Conservation (phyloP, 1,284 basidiomycete genomes). For the Ganoderma meredithae region DNA sequence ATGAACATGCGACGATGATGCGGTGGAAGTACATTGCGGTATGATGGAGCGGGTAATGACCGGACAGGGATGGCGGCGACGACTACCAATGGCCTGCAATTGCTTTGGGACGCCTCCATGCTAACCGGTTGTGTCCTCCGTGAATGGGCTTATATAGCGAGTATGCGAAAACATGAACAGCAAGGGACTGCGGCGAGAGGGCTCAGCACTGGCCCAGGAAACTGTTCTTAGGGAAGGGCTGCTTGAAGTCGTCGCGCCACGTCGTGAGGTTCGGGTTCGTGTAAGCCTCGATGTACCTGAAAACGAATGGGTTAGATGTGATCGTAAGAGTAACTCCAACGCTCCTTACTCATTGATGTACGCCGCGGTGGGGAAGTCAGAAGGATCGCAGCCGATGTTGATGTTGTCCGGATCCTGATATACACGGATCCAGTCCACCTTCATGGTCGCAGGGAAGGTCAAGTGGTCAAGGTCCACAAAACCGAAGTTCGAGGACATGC, state of each 20-base stretch:
- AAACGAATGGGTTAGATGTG: background rate
- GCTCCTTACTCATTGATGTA: slow-evolving; percentile 75
- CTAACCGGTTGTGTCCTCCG: background rate
- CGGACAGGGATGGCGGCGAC: slow-evolving; percentile 13
- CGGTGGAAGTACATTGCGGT: slow-evolving; percentile 10
- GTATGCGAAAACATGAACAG: slow-evolving; percentile 1
- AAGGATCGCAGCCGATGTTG: slow-evolving; percentile 86
- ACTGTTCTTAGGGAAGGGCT: slow-evolving; percentile 68
- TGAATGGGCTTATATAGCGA: background rate
- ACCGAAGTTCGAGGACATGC: slow-evolving; percentile 84
- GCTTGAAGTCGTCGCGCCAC: slow-evolving; percentile 59
- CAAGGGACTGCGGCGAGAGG: background rate
- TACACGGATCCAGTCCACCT: slow-evolving; percentile 84
- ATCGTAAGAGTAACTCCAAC: background rate
- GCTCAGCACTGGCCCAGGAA: slow-evolving; percentile 60
- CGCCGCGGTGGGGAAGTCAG: slow-evolving; percentile 75
- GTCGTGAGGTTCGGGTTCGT: slow-evolving; percentile 51
- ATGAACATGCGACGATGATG: slow-evolving; percentile 4
- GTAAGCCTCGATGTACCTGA: slow-evolving; percentile 49
- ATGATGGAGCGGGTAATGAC: slow-evolving; percentile 14
- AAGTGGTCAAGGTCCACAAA: slow-evolving; percentile 70
- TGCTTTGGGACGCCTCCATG: slow-evolving; percentile 10
- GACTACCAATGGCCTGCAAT: slow-evolving; percentile 6
- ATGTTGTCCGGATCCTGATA: slow-evolving; percentile 74
- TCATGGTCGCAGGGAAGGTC: slow-evolving; percentile 74